Evolutionary conservation across 1,284 basidiomycete species (phyloP), one percentile per base, ranked within the genome.

Genomic region (Mycena citricolor): DNA sequence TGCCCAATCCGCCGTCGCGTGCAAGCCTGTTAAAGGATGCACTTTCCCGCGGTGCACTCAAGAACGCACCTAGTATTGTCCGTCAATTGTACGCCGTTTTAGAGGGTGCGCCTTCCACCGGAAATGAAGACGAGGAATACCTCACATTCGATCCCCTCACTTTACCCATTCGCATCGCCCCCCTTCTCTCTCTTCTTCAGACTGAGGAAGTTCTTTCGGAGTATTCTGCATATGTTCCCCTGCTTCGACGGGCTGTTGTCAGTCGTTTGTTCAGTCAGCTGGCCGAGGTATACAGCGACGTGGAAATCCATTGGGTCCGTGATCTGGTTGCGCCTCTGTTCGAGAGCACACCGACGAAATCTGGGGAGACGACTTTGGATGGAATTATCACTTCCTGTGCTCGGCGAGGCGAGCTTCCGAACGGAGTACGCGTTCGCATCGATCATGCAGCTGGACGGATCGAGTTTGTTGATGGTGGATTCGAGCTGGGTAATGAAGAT

Each of bases 221-320:
- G 0, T 91, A 88, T 57, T 72, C 84, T 1, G 80, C 86, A 1
- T 99, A 99, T 67, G 81, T 97, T 39, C 82, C 90, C 31, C 88
- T 95, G 48, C 81, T 99, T 41, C 89, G 93, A 61, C 90, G 88
- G 52, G 94, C 95, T 37, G 79, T 98, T 20, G 83, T 98, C 51
- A 94, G 93, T 4, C 87, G 94, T 26, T 79, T 99, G n/a, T 85
- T 99, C 57, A 86, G 86, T 44, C 92, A 97, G 67, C 84, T 98
- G 42, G 89, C 91, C 6, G 90, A 98, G 64, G 90, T 99, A 14
- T 98, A 99, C 69, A 88, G 88, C 37, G 86, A 87, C 8, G 86
- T 99, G 71, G 87, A 86, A 58, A 81, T 95, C 49, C 69, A 70
- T 49, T 83, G 84, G 56, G 73, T 97, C 31, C 76, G 90, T 40